These are phyloP conservation scores for Phaeomoniella chlamydospora DNA, from an alignment of 2,329 filamentous ascomycete species.

Conservation along the genomic window DNA sequence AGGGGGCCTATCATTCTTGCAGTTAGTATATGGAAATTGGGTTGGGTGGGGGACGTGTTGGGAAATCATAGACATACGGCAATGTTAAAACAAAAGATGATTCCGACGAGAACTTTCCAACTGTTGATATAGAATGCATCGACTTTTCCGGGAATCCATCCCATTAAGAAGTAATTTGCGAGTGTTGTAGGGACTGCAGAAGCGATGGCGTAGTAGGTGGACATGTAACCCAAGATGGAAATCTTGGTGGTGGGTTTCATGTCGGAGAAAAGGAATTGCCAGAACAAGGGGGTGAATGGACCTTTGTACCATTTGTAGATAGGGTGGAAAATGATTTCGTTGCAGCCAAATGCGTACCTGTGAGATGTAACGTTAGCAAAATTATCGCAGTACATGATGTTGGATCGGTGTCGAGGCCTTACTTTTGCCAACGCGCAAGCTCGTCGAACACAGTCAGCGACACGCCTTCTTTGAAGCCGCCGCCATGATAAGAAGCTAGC, in stretches of 20 bases:
- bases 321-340: slow-evolving; percentile 66
- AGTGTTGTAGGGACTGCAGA: slow-evolving; percentile 50
- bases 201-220: slow-evolving; percentile 47
- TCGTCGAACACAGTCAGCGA: slow-evolving; percentile 74
- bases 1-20: no score
- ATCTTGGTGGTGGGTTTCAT: slow-evolving; percentile 46
- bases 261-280: slow-evolving; percentile 55
- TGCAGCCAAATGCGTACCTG: slow-evolving; percentile 72
- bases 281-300: slow-evolving; percentile 65
- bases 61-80: no score
- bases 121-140: slow-evolving; percentile 54
- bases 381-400: no score
- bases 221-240: slow-evolving; percentile 56
- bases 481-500: slow-evolving; percentile 52
- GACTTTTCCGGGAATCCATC: slow-evolving; percentile 52
- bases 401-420: no score
- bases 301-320: slow-evolving; percentile 61
- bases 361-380: no score
- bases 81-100: slow-evolving; percentile 52
- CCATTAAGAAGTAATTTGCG: slow-evolving; percentile 56
- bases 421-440: slow-evolving; percentile 72
- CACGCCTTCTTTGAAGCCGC: slow-evolving; percentile 64
- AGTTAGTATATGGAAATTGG: no score
- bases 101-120: slow-evolving; percentile 24
- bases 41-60: no score